Percentiles rank a stretch among this genome's conserved stretches.
These are phyloP conservation scores for Alectoria sarmentosa DNA, from an alignment of 495 filamentous ascomycete genomes.

Conservation along the genomic window DNA sequence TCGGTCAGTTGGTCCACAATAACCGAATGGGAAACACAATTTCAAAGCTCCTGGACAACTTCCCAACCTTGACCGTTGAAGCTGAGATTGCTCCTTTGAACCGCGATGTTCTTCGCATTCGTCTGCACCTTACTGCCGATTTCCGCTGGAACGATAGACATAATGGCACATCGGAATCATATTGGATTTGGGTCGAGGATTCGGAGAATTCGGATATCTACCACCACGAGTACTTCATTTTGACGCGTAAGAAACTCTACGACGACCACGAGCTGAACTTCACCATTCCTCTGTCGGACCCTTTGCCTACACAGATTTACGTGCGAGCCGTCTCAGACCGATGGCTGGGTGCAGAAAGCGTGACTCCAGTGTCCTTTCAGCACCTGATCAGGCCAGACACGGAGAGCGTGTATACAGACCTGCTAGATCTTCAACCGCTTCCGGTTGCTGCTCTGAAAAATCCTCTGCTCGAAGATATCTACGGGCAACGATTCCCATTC, in stretches of 20 bases:
- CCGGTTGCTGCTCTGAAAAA: constrained; percentile 86
- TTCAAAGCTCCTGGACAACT: constrained; percentile 74
- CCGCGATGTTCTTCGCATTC: constrained; percentile 83
- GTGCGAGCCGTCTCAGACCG: constrained; percentile 89
- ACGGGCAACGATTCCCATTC: constrained; percentile 79
- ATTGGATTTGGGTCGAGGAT: constrained; percentile 98
- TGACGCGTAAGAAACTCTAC: constrained; percentile 79
- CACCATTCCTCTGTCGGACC: constrained; percentile 91
- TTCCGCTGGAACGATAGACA: constrained; percentile 96
- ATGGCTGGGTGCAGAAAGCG: constrained; percentile 96
- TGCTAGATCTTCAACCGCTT: constrained; percentile 86
- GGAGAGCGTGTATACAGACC: constrained; percentile 91
- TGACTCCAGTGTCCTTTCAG: constrained; percentile 91
- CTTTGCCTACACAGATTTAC: constrained; percentile 90
- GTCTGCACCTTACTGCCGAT: constrained; percentile 76
- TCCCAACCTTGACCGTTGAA: constrained; percentile 85
- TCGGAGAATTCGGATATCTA: constrained; percentile 97
- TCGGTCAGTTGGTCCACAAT: constrained; percentile 89
- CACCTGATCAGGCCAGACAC: constrained; percentile 97
- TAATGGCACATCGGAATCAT: constrained; percentile 89
- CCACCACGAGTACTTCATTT: constrained; percentile 94
- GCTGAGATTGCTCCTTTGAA: constrained; percentile 94
- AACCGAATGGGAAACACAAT: constrained; percentile 75
- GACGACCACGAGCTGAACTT: constrained; percentile 97
- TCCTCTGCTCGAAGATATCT: constrained; percentile 77